Evolutionary conservation across 2,329 filamentous ascomycete genomes (phyloP).

Genomic region (Paraphoma chrysanthemicola): DNA sequence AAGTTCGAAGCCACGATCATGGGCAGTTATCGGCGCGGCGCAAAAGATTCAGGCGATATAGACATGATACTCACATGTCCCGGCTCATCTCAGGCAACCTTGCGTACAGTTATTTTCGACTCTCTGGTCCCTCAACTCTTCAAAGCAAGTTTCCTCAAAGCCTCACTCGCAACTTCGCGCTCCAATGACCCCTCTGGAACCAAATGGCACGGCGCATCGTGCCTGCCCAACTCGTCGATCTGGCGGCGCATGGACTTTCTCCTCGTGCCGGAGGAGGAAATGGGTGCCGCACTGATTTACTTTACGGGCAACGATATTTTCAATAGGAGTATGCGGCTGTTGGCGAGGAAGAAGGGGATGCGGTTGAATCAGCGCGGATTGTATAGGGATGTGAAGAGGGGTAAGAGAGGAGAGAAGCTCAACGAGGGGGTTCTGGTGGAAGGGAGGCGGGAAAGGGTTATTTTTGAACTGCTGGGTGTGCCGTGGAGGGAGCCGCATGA

Average conservation of each 20-base stretch:
- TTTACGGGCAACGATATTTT: constrained; percentile 97
- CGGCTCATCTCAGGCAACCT: constrained; percentile 59
- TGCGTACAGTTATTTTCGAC: constrained; percentile 68
- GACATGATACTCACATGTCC: constrained; percentile 82
- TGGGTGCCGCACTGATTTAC: constrained; percentile 88
- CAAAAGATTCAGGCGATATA: constrained; percentile 77
- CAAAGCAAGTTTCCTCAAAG: constrained; percentile 70
- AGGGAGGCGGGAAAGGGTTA: constrained; percentile 75
- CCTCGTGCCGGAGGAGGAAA: constrained; percentile 78
- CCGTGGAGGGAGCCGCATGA: constrained; percentile 71
- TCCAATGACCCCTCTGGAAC: constrained; percentile 62
- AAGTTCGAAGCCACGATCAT: constrained; percentile 74
- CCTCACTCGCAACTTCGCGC: constrained; percentile 67
- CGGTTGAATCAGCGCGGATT: constrained; percentile 83
- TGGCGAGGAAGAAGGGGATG: constrained; percentile 84
- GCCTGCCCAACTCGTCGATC: constrained; percentile 63
- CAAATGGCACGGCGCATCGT: constrained; percentile 89
- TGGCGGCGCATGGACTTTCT: constrained; percentile 89
- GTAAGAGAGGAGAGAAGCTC: constrained; percentile 63
- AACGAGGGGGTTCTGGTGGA: constrained; percentile 76
- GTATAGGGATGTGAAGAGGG: constrained; percentile 73
- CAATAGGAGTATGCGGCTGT: constrained; percentile 81
- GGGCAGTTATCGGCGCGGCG: constrained; percentile 85
- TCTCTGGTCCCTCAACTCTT: constrained; percentile 69
- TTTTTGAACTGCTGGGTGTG: constrained; percentile 84